These are phyloP conservation scores for Raphanus raphanistrum DNA, from an alignment of 345 rosid species.

Conservation along the genomic window DNA sequence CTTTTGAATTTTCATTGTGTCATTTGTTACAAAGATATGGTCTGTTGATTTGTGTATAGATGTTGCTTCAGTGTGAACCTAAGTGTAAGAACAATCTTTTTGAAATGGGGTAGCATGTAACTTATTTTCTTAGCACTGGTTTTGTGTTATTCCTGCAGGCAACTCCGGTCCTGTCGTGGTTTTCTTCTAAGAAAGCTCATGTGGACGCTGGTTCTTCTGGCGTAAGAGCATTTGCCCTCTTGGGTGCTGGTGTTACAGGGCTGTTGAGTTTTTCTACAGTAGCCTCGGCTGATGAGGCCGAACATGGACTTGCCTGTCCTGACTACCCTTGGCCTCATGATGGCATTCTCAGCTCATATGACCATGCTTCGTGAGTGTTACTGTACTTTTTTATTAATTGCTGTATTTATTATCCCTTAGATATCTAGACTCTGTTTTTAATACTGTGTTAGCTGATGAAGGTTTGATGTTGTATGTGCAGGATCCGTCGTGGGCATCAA, in stretches of 20 bases:
- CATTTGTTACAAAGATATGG: neutral
- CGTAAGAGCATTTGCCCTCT: constrained; percentile 58
- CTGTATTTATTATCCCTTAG: too few species aligned
- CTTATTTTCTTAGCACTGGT: constrained; percentile 18
- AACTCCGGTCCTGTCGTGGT: constrained; percentile 51
- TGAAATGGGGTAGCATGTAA: neutral
- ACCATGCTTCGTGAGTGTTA: constrained; percentile 93
- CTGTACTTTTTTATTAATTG: too few species aligned
- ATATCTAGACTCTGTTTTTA: neutral
- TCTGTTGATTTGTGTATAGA: constrained; percentile 5
- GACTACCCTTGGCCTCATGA: constrained; percentile 98
- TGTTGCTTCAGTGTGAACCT: neutral
- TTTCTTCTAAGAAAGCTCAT: constrained; percentile 67
- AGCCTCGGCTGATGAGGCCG: constrained; percentile 97
- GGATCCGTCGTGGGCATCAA: constrained; percentile 99
- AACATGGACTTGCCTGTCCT: constrained; percentile 83
- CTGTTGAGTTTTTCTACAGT: constrained; percentile 70
- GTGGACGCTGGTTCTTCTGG: constrained; percentile 63
- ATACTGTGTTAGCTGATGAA: constrained; percentile 3
- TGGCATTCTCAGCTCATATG: constrained; percentile 97
- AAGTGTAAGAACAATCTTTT: neutral
- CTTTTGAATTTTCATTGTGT: neutral
- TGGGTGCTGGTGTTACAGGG: constrained; percentile 94
- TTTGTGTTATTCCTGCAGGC: constrained; percentile 47
- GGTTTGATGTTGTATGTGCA: constrained; percentile 42